Base-by-base conservation (phyloP, 805 yeast species). In the Kluyveromyces aestuarii region DNA sequence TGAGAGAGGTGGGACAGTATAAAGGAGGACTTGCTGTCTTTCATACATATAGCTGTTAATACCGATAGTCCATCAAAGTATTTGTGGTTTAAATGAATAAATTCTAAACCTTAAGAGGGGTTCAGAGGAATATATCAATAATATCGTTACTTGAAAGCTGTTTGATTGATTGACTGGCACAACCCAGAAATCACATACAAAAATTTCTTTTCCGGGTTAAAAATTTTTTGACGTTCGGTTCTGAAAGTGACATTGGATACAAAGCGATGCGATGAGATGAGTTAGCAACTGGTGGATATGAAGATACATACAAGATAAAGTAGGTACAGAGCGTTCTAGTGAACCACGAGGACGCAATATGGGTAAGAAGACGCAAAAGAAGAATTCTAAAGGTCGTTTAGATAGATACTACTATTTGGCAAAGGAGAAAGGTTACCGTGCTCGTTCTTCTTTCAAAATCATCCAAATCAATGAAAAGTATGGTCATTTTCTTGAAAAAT, bases 351-450 rank as follows among this genome's bases (percentile, higher is more conserved):
- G 9, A 35, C 30, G 11, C 41, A 56, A 27, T 45, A 87, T 87
- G 95, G 96, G 96, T 70, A 87, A 81, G 67, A 43, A 43, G 39
- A 80, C 93, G 41, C 96, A 90, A 64, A 90, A 90, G 80, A 90
- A 90, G 71, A 84, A 87, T 65, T 87, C 95, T 69, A 91, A 93
- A 77, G 99, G 99, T 75, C 97, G 99, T 82, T 82, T 93, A 68
- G 99, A 93, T 73, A 85, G 91, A 60, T 93, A 93, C 84, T 93
- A 93, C 68, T 85, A 80, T 66, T 79, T 93, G 37, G 99, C 99
- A 36, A 93, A 93, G 66, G 99, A 93, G 70, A 93, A 91, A 63
- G 99, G 99, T 41, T 93, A 93, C 63, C 80, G 99, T 67, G 99
- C 99, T 46, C 96, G 99, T 78, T 93, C 99, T 40, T 89, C 98